These are phyloP conservation scores for Claviceps fusiformis DNA, from an alignment of 2,329 filamentous ascomycete genomes.

Conservation along the genomic window DNA sequence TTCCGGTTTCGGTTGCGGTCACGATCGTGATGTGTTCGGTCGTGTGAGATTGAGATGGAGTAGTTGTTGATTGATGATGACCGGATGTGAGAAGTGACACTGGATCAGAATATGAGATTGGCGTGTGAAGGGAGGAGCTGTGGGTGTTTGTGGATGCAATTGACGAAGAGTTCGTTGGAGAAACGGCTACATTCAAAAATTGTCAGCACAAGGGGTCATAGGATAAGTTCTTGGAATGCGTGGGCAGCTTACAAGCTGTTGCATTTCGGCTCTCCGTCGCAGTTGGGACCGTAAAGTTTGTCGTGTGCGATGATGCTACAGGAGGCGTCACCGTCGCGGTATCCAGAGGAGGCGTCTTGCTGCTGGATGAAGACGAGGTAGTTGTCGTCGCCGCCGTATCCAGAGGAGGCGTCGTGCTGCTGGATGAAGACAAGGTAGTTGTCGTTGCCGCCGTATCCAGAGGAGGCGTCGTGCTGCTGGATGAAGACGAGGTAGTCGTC, in stretches of 20 bases:
- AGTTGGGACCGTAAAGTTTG: conserved; percentile 6
- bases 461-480: too few species aligned
- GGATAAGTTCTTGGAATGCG: neutral
- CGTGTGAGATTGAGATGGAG: neutral
- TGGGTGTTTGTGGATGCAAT: neutral
- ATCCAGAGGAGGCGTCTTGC: neutral
- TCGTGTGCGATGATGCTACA: conserved; percentile 3
- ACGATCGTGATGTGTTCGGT: neutral
- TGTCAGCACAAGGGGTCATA: neutral
- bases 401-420: too few species aligned
- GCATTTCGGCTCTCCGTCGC: conserved; percentile 10
- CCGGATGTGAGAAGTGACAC: neutral
- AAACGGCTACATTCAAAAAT: neutral
- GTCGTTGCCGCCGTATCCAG: too few species aligned
- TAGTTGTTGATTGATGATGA: neutral
- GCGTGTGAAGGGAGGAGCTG: conserved; percentile 2
- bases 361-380: conserved; percentile 6
- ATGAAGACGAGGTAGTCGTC: too few species aligned
- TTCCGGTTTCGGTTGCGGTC: neutral
- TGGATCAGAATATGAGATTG: neutral
- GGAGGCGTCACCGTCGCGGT: conserved; percentile 7
- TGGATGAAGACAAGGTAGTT: too few species aligned
- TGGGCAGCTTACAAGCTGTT: conserved; percentile 11
- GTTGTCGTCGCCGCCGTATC: too few species aligned
- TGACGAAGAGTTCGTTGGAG: conserved; percentile 5